Percentiles rank a stretch among this genome's conserved stretches.
phyloP scores from a whole-genome alignment of 495 filamentous ascomycete species.

The Talaromyces trachyspermus region DNA sequence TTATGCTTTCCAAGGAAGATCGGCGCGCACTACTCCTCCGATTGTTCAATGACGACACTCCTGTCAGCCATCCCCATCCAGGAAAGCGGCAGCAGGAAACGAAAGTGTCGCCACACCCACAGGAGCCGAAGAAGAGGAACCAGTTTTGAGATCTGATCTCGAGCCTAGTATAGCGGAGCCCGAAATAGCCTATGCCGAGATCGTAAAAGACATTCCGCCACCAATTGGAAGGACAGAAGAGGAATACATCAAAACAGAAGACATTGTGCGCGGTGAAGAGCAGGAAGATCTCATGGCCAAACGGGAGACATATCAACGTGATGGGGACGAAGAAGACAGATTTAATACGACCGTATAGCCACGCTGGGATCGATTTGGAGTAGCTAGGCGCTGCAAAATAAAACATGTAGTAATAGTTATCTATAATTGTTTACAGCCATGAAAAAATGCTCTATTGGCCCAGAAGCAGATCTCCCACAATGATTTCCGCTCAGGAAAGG shows the following conservation, averaged over 20 bases:
- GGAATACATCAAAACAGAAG: conserved; percentile 26
- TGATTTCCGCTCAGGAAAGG: no score
- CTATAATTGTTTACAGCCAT: no score
- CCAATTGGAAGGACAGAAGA: conserved; percentile 30
- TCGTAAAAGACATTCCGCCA: background rate
- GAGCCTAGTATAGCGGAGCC: conserved; percentile 14
- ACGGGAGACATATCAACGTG: conserved; percentile 34
- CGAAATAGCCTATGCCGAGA: conserved; percentile 10
- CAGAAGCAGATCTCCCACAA: no score
- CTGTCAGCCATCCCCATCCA: conserved; percentile 46
- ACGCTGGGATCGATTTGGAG: no score
- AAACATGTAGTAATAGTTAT: no score
- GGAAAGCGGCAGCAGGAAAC: conserved; percentile 32
- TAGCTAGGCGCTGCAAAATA: no score
- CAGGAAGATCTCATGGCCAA: conserved; percentile 30
- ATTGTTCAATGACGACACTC: conserved; percentile 77
- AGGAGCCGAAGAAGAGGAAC: conserved; percentile 7
- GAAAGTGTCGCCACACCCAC: background rate
- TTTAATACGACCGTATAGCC: conserved; percentile 33
- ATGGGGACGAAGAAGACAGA: conserved; percentile 35
- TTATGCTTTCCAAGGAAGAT: conserved; percentile 97
- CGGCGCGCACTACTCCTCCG: conserved; percentile 85
- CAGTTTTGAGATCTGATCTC: no score
- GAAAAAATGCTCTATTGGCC: no score
- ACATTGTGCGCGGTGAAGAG: conserved; percentile 28